Percentiles rank a stretch among this genome's conserved stretches.
Evolutionary conservation across 345 rosid genomes (phyloP).

Genomic region (Clarkia xantiana): DNA sequence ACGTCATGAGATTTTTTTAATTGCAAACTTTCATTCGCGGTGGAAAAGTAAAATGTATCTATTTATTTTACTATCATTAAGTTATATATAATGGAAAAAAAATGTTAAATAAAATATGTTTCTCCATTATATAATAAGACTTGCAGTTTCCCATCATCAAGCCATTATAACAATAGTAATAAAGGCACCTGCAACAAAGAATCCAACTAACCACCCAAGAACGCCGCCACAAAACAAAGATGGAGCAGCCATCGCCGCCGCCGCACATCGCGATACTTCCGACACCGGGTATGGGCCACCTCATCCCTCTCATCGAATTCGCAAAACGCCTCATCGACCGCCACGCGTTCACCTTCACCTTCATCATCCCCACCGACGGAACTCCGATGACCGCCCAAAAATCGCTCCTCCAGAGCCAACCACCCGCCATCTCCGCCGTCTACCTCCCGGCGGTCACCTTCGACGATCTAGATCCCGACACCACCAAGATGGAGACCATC

Average conservation of each 20-base stretch:
- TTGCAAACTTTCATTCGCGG: no score
- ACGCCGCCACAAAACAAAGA: no score
- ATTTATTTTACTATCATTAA: no score
- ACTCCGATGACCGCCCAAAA: constrained; percentile 36
- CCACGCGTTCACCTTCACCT: constrained; percentile 25
- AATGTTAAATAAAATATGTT: no score
- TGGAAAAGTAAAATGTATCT: no score
- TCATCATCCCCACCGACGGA: constrained; percentile 34
- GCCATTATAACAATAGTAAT: no score
- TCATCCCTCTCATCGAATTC: constrained; percentile 46
- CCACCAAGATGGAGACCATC: constrained; percentile 25
- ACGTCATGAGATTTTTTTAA: no score
- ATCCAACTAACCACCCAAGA: no score
- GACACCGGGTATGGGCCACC: constrained; percentile 51
- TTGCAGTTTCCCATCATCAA: no score
- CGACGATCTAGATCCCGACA: constrained; percentile 20
- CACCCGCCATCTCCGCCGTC: constrained; percentile 27
- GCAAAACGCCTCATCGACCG: constrained; percentile 25
- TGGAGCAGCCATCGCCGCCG: neutral
- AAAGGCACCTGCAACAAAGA: no score
- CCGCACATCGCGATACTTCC: constrained; percentile 31
- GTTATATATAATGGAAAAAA: no score
- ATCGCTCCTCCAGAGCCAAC: constrained; percentile 33
- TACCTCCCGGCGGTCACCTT: constrained; percentile 39
- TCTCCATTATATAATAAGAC: no score